Percentiles rank a stretch among this genome's conserved stretches.
phyloP scores from a whole-genome alignment of 805 yeast genomes.

The Saccharomycopsis fermentans region DNA sequence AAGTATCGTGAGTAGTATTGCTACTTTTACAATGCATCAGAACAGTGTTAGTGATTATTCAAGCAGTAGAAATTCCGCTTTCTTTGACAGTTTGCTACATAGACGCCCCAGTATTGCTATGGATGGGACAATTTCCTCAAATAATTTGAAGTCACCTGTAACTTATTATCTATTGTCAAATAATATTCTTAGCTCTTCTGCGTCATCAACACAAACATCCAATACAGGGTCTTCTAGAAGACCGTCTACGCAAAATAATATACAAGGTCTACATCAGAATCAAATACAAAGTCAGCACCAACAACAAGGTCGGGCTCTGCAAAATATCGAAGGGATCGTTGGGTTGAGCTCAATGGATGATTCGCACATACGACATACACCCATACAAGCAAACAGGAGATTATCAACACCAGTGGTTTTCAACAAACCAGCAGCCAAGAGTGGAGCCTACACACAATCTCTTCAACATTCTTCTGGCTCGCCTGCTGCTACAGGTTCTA shows the following conservation, averaged over 20 bases:
- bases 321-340: neutral
- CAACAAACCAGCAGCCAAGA: neutral
- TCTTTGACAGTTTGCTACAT: neutral
- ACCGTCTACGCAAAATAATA: neutral
- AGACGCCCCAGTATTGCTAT: neutral
- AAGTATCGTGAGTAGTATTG: constrained; percentile 1
- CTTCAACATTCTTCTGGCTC: neutral
- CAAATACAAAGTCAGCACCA: neutral
- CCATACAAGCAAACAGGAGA: neutral
- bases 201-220: neutral
- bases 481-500: neutral
- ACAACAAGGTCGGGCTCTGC: neutral
- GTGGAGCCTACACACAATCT: neutral
- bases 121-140: neutral
- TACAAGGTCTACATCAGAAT: neutral
- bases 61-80: neutral
- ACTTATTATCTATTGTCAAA: neutral
- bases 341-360: neutral
- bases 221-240: neutral
- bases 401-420: neutral
- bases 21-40: neutral
- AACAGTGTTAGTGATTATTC: neutral
- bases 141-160: neutral
- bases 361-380: neutral
- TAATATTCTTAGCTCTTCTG: neutral